Evolutionary conservation across 306 rosid species (phyloP).

Genomic region (Castanospermum australe): DNA sequence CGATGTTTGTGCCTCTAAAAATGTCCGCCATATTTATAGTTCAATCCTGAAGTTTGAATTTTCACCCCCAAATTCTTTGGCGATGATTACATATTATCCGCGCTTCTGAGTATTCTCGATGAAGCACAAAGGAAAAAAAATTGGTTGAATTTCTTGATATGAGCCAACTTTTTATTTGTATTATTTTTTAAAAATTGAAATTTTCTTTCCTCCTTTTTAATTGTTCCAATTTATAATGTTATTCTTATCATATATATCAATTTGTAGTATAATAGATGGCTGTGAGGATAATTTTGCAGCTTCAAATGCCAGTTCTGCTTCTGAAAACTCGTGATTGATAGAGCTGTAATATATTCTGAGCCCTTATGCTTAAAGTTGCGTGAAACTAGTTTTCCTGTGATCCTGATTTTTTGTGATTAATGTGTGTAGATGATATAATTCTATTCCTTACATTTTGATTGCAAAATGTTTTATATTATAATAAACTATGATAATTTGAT

Average conservation of each 20-base stretch:
- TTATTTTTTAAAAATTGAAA: neutral
- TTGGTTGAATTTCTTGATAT: slow-evolving; percentile 90
- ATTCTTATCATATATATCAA: too few relatives aligned
- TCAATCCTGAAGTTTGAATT: neutral
- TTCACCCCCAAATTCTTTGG: slow-evolving; percentile 1
- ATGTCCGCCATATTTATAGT: slow-evolving; percentile 36
- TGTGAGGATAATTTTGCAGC: slow-evolving; percentile 68
- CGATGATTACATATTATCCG: slow-evolving; percentile 62
- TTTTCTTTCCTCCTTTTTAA: neutral
- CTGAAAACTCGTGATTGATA: slow-evolving; percentile 77
- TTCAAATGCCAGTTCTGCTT: slow-evolving; percentile 98
- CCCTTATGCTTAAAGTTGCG: neutral
- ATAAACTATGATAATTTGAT: neutral
- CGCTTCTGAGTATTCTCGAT: slow-evolving; percentile 64
- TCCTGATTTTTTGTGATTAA: neutral
- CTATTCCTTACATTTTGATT: neutral
- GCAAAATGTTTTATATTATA: too few relatives aligned
- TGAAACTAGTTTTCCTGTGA: neutral
- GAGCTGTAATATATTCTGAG: slow-evolving; percentile 83
- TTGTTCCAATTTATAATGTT: neutral
- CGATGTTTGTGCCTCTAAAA: slow-evolving; percentile 82
- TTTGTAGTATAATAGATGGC: slow-evolving; percentile 22
- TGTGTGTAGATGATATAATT: neutral
- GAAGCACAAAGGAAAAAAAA: slow-evolving; percentile 47
- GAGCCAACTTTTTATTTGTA: slow-evolving; percentile 38